Conservation (phyloP, 768 basidiomycete species). For the Mycena vitilis region DNA sequence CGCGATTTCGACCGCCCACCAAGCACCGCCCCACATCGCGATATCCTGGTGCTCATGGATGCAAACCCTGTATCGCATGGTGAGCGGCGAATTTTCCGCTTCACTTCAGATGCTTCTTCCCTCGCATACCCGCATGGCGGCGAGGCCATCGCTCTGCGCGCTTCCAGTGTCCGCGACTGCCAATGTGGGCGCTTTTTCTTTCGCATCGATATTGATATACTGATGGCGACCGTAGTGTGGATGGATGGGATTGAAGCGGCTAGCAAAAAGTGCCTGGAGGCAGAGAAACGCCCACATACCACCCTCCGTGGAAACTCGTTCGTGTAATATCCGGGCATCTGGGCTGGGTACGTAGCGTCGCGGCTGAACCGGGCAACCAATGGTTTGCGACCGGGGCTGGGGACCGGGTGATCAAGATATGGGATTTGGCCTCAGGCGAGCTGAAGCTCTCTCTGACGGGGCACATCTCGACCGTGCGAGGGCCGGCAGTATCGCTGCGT, state of each 20-base stretch:
- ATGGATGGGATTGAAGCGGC: too few species aligned
- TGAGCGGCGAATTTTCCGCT: slow-evolving; percentile 48
- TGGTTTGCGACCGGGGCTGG: slow-evolving; percentile 99
- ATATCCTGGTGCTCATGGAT: slow-evolving; percentile 89
- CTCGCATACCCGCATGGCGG: slow-evolving; percentile 81
- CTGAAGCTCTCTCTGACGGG: slow-evolving; percentile 95
- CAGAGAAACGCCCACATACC: slow-evolving; percentile 87
- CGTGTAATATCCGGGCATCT: slow-evolving; percentile 98
- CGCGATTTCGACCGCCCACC: slow-evolving; percentile 52
- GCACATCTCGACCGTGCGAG: slow-evolving; percentile 94
- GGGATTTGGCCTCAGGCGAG: slow-evolving; percentile 98
- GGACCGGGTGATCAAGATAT: slow-evolving; percentile 98
- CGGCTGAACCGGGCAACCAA: slow-evolving; percentile 97
- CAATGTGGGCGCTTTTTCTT: slow-evolving; percentile 47
- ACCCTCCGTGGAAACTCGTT: slow-evolving; percentile 95
- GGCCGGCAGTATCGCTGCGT: slow-evolving; percentile 89
- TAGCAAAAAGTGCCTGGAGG: slow-evolving; percentile 51
- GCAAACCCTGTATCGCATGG: slow-evolving; percentile 87
- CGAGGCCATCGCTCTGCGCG: slow-evolving; percentile 71
- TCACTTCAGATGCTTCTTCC: slow-evolving; percentile 35
- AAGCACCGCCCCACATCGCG: slow-evolving; percentile 61
- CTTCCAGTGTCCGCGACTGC: slow-evolving; percentile 68
- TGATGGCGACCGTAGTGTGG: slow-evolving; percentile 46
- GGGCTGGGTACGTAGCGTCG: slow-evolving; percentile 96
- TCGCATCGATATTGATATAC: slow-evolving; percentile 42